These are phyloP conservation scores for Gymnopilus junonius DNA, from an alignment of 768 basidiomycete genomes.

Conservation along the genomic window DNA sequence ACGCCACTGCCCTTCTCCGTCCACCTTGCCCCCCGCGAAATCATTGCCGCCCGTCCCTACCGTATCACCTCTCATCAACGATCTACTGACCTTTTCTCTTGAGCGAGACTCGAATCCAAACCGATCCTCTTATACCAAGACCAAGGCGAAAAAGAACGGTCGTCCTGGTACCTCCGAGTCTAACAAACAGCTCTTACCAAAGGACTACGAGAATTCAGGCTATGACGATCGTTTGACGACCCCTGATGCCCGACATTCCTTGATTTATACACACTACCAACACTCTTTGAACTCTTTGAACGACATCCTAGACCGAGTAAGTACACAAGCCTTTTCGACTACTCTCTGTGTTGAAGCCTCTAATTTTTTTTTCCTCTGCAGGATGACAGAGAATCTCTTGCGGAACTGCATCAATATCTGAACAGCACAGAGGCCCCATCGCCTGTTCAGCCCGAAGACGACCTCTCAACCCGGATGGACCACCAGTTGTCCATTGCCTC, in stretches of 20 bases:
- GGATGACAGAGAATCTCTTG: conserved; percentile 79
- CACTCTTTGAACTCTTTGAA: conserved; percentile 81
- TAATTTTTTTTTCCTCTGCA: conserved; percentile 32
- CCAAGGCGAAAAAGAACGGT: conserved; percentile 42
- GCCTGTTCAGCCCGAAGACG: conserved; percentile 2
- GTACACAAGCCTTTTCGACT: conserved; percentile 31
- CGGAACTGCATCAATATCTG: conserved; percentile 75
- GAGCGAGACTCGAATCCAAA: conserved; percentile 47
- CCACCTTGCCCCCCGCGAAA: conserved; percentile 8
- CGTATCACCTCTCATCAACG: conserved; percentile 1
- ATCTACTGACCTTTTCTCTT: conserved; percentile 17
- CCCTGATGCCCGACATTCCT: conserved; percentile 36
- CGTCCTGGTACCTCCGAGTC: conserved; percentile 74
- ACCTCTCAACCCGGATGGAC: conserved; percentile 16
- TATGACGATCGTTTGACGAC: conserved; percentile 19
- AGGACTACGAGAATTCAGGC: conserved; percentile 17
- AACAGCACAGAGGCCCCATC: conserved; percentile 34
- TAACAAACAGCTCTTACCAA: conserved; percentile 50
- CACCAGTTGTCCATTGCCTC: conserved; percentile 36
- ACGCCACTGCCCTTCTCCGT: conserved; percentile 39
- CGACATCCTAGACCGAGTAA: conserved; percentile 79
- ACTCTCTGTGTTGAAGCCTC: neutral
- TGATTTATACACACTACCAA: conserved; percentile 77
- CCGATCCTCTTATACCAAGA: conserved; percentile 51
- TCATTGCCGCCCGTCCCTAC: conserved; percentile 6